phyloP scores from a whole-genome alignment of 1,284 basidiomycete species.

The Fomitopsis palustris region DNA sequence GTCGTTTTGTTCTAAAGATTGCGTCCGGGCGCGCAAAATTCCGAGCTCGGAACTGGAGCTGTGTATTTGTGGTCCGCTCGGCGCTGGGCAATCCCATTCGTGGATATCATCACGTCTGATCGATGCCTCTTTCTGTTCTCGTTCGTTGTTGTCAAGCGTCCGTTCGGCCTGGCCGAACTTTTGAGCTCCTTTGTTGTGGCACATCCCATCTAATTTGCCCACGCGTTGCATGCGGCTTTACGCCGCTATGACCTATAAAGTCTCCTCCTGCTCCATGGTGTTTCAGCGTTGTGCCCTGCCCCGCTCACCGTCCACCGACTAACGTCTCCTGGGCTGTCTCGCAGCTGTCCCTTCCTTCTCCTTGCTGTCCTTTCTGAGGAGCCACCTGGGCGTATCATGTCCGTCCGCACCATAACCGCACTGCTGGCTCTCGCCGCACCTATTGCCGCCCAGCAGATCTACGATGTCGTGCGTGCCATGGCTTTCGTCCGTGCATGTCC shows the following conservation, averaged over 20 bases:
- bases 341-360: not conserved
- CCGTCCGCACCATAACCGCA: slow-evolving; percentile 5
- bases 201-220: not conserved
- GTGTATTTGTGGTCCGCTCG: not conserved
- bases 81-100: not conserved
- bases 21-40: too few relatives aligned
- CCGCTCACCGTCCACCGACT: not conserved
- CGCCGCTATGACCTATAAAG: slow-evolving; percentile 1
- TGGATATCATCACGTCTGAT: not conserved
- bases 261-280: not conserved
- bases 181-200: not conserved
- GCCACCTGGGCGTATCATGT: slow-evolving; percentile 11
- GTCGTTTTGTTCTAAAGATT: too few relatives aligned
- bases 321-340: not conserved
- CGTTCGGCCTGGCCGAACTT: not conserved
- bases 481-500: not conserved
- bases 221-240: not conserved
- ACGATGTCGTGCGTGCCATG: slow-evolving; percentile 30
- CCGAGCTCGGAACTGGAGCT: too few relatives aligned
- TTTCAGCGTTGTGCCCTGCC: not conserved
- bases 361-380: not conserved
- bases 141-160: not conserved
- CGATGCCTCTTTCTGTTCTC: slow-evolving; percentile 1
- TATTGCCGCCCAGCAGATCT: slow-evolving; percentile 30
- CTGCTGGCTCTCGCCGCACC: slow-evolving; percentile 13